Conservation (phyloP, 768 basidiomycete species). For the Mycena capillaripes region DNA sequence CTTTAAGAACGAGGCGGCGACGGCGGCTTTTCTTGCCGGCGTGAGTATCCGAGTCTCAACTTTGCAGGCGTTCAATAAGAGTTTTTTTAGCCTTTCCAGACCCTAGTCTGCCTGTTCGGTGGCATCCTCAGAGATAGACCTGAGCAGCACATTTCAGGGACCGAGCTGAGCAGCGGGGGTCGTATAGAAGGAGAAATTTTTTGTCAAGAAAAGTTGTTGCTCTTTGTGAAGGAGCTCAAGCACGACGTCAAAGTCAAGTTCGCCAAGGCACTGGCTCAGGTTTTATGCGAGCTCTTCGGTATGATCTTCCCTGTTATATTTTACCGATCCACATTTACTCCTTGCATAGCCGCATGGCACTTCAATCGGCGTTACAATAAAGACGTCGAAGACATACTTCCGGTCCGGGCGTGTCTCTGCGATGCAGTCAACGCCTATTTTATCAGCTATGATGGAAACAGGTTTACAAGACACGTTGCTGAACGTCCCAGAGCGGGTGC, state of each 20-base stretch:
- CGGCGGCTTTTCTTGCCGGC: not conserved
- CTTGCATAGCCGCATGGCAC: not conserved
- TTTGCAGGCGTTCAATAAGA: not conserved
- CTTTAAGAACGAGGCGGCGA: not conserved
- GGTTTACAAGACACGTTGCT: not conserved
- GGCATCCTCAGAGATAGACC: not conserved
- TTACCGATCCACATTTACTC: not conserved
- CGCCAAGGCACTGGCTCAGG: not conserved
- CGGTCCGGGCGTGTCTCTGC: not conserved
- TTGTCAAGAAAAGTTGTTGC: not conserved
- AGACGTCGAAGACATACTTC: not conserved
- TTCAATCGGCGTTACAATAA: not conserved
- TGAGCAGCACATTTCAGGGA: not conserved
- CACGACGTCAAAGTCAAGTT: not conserved
- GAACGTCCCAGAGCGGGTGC: not conserved
- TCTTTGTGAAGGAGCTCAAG: not conserved
- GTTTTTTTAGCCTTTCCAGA: constrained; percentile 7
- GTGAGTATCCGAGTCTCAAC: not conserved
- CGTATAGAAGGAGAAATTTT: not conserved
- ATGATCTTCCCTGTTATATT: not conserved
- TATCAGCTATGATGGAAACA: not conserved
- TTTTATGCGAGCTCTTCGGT: constrained; percentile 2
- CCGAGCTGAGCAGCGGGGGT: not conserved
- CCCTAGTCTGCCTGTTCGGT: not conserved
- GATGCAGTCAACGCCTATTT: not conserved